These are phyloP conservation scores for Fusarium nisikadoi DNA, from an alignment of 2,329 filamentous ascomycete genomes.

Conservation along the genomic window DNA sequence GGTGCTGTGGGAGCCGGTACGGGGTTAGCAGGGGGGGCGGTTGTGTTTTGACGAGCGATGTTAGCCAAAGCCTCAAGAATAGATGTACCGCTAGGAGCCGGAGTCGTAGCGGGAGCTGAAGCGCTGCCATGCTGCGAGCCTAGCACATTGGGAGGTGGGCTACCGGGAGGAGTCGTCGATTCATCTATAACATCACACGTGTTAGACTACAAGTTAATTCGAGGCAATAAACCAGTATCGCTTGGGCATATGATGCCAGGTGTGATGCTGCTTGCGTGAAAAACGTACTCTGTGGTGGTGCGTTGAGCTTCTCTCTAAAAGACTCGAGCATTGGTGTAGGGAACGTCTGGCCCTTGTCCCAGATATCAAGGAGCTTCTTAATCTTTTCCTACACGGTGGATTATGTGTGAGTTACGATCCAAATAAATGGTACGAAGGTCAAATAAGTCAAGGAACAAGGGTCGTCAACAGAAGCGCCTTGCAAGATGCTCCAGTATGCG, in stretches of 20 bases:
- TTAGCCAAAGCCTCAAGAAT: constrained; percentile 84
- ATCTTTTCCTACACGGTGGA: constrained; percentile 85
- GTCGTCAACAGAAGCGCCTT: constrained; percentile 13
- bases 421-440: constrained; percentile 29
- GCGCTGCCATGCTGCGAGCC: constrained; percentile 51
- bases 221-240: constrained; percentile 1
- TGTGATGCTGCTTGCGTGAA: constrained; percentile 7
- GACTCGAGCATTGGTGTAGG: constrained; percentile 79
- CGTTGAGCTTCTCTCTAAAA: constrained; percentile 83
- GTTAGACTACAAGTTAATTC: constrained; percentile 52
- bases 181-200: constrained; percentile 60
- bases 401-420: constrained; percentile 54
- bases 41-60: constrained; percentile 79
- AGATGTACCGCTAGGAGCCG: constrained; percentile 61
- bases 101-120: constrained; percentile 17
- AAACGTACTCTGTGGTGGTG: constrained; percentile 72
- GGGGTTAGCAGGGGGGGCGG: constrained; percentile 56
- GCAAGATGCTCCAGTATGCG: constrained; percentile 25
- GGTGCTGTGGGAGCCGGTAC: constrained; percentile 57
- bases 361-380: constrained; percentile 92
- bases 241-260: neutral
- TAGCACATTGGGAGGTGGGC: constrained; percentile 61
- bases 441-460: constrained; percentile 33
- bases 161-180: constrained; percentile 78
- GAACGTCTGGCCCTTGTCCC: constrained; percentile 96